Conservation (phyloP, 306 rosid genomes). For the Luffa acutangula region DNA sequence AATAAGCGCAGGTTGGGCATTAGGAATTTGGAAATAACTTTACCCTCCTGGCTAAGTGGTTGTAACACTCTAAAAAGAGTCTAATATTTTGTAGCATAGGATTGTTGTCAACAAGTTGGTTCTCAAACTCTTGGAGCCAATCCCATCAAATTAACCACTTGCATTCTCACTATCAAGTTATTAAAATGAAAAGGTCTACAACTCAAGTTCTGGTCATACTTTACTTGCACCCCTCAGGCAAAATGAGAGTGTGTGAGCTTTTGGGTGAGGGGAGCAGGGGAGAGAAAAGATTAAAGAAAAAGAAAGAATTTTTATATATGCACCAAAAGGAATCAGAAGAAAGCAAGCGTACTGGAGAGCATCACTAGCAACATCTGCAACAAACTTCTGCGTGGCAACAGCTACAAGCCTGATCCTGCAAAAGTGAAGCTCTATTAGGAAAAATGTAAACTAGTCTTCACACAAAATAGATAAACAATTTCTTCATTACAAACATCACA, state of each 20-base stretch:
- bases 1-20: neutral
- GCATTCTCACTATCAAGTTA: neutral
- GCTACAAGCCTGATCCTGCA: constrained; percentile 67
- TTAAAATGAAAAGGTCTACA: neutral
- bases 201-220: neutral
- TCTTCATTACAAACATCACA: neutral
- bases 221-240: neutral
- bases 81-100: neutral
- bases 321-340: neutral
- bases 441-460: neutral
- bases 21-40: neutral
- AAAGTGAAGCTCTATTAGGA: neutral
- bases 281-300: neutral
- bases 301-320: neutral
- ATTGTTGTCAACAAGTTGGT: neutral
- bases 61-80: neutral
- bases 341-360: constrained; percentile 26
- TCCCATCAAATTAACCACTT: neutral
- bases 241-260: neutral
- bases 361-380: constrained; percentile 60
- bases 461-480: neutral
- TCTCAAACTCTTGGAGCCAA: neutral
- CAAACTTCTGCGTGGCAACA: constrained; percentile 70
- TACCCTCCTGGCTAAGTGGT: neutral
- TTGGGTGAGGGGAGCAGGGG: neutral